Conservation (phyloP, 2,329 filamentous ascomycete species). For the Penicillium paneum region DNA sequence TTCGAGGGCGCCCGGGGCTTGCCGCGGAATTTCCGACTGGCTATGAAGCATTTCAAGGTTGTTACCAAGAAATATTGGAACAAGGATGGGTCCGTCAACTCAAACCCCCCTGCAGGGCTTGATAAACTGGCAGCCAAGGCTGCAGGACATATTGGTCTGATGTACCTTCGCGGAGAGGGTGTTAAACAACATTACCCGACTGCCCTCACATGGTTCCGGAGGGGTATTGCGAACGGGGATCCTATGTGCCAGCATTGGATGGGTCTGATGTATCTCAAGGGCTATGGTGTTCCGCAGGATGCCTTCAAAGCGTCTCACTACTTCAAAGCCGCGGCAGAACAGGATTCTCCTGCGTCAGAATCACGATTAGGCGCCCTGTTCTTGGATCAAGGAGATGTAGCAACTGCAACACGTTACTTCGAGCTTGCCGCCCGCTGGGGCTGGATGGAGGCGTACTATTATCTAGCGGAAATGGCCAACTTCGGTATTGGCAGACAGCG, state of each 20-base stretch:
- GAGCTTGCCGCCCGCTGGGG: conserved; percentile 79
- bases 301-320: conserved; percentile 68
- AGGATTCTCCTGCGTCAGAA: conserved; percentile 75
- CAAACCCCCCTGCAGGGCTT: conserved; percentile 65
- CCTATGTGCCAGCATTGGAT: conserved; percentile 80
- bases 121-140: conserved; percentile 80
- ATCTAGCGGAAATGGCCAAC: conserved; percentile 81
- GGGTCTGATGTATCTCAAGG: conserved; percentile 78
- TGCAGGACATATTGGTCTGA: conserved; percentile 81
- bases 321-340: conserved; percentile 75
- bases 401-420: conserved; percentile 78
- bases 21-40: conserved; percentile 67
- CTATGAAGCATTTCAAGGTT: conserved; percentile 75
- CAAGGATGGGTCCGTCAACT: conserved; percentile 69
- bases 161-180: conserved; percentile 86
- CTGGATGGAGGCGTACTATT: conserved; percentile 87
- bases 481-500: conserved; percentile 76
- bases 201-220: conserved; percentile 78
- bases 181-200: conserved; percentile 73
- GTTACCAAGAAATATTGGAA: conserved; percentile 80
- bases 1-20: conserved; percentile 81
- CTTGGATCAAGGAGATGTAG: conserved; percentile 82
- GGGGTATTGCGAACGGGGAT: conserved; percentile 72
- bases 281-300: conserved; percentile 69
- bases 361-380: conserved; percentile 80